These are phyloP conservation scores for Magnaporthales sp. DNA, from an alignment of 2,329 filamentous ascomycete genomes.

Conservation along the genomic window DNA sequence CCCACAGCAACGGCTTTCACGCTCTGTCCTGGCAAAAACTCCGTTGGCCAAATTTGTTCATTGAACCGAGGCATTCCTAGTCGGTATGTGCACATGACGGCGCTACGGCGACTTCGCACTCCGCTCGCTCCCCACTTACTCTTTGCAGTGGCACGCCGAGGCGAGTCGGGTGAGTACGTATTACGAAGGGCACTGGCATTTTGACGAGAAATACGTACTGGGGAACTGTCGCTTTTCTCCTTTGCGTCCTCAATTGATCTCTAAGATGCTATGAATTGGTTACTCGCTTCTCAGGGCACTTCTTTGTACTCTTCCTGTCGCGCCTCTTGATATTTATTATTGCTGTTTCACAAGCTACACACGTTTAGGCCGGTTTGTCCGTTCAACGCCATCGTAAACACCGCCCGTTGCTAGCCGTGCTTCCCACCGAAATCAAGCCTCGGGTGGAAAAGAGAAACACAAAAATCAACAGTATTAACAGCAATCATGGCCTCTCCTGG, in stretches of 20 bases:
- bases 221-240: not conserved
- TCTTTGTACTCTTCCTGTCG: not conserved
- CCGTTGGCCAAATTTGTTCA: not conserved
- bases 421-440: not conserved
- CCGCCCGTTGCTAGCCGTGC: not conserved
- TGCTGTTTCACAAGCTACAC: not conserved
- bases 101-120: not conserved
- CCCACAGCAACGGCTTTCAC: not conserved
- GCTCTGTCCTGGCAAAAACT: not conserved
- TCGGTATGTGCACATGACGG: not conserved
- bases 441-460: not conserved
- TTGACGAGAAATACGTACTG: not conserved
- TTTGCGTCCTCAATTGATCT: not conserved
- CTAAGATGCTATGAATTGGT: not conserved
- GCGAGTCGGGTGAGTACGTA: not conserved
- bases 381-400: not conserved
- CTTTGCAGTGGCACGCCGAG: not conserved
- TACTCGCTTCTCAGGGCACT: not conserved
- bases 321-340: not conserved
- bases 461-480: not conserved
- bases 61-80: not conserved
- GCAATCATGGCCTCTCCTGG: constrained; percentile 32
- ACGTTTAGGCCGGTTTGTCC: not conserved
- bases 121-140: not conserved
- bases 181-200: not conserved